phyloP scores from a whole-genome alignment of 2,329 filamentous ascomycete species.

The Fusarium sp. region DNA sequence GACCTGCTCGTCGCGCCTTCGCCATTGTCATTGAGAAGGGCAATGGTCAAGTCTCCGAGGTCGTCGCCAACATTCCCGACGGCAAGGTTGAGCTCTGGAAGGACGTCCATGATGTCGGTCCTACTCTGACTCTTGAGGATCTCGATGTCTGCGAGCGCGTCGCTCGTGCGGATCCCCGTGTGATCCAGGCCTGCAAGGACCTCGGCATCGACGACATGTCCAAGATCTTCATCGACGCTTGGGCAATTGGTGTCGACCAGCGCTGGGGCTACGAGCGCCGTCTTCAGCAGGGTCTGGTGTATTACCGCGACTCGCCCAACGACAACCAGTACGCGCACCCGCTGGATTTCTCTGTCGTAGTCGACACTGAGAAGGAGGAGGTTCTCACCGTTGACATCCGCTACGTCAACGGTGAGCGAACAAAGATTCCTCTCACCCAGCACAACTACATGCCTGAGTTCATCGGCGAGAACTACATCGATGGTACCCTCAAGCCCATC shows the following conservation, averaged over 20 bases:
- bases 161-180: constrained; percentile 74
- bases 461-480: constrained; percentile 49
- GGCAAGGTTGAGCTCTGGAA: constrained; percentile 57
- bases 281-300: constrained; percentile 84
- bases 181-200: constrained; percentile 81
- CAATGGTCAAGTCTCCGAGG: constrained; percentile 57
- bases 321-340: constrained; percentile 73
- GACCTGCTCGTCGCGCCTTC: constrained; percentile 61
- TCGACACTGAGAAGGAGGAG: constrained; percentile 60
- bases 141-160: constrained; percentile 78
- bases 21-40: constrained; percentile 59
- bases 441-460: constrained; percentile 54
- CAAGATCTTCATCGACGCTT: constrained; percentile 86
- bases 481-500: constrained; percentile 52
- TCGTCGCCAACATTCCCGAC: constrained; percentile 61
- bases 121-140: constrained; percentile 80
- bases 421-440: constrained; percentile 55
- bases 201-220: constrained; percentile 84
- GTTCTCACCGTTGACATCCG: constrained; percentile 57
- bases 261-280: constrained; percentile 78
- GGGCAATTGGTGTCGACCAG: constrained; percentile 86
- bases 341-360: constrained; percentile 59
- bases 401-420: constrained; percentile 58
- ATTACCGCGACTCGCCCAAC: constrained; percentile 78
- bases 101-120: constrained; percentile 58